Percentiles rank a stretch among this genome's conserved stretches.
phyloP scores from a whole-genome alignment of 2,329 filamentous ascomycete genomes.

The Alternaria metachromatica region DNA sequence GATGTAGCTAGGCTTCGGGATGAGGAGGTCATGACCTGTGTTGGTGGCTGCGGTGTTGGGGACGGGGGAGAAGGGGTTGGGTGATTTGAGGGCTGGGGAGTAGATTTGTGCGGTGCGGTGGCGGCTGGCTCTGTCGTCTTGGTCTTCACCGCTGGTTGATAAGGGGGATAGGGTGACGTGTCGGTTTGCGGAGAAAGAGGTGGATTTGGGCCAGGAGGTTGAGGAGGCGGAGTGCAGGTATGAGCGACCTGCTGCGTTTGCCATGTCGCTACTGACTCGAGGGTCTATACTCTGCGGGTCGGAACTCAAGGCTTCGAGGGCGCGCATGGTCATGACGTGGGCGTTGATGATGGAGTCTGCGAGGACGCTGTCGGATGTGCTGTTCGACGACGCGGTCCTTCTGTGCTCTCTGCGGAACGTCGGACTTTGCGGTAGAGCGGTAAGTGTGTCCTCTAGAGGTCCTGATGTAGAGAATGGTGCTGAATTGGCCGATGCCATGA shows the following conservation, averaged over 20 bases:
- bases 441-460: not conserved
- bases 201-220: conserved; percentile 11
- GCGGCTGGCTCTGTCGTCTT: not conserved
- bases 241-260: not conserved
- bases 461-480: not conserved
- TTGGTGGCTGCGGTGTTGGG: not conserved
- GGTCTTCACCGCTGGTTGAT: not conserved
- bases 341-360: conserved; percentile 41
- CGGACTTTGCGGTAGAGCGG: not conserved
- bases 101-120: not conserved
- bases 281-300: conserved; percentile 15
- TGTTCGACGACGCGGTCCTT: conserved; percentile 8
- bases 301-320: conserved; percentile 29
- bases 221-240: conserved; percentile 11
- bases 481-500: conserved; percentile 4
- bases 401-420: conserved; percentile 17
- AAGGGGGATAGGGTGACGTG: conserved; percentile 24
- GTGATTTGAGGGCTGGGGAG: not conserved
- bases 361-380: conserved; percentile 31
- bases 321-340: conserved; percentile 38
- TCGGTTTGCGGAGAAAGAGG: conserved; percentile 24
- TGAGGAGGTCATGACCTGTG: not conserved
- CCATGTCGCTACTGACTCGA: conserved; percentile 5
- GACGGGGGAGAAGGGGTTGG: not conserved
- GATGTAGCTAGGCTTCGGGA: not conserved